phyloP scores from a whole-genome alignment of 2,329 filamentous ascomycete genomes.

The Colletotrichum tofieldiae region DNA sequence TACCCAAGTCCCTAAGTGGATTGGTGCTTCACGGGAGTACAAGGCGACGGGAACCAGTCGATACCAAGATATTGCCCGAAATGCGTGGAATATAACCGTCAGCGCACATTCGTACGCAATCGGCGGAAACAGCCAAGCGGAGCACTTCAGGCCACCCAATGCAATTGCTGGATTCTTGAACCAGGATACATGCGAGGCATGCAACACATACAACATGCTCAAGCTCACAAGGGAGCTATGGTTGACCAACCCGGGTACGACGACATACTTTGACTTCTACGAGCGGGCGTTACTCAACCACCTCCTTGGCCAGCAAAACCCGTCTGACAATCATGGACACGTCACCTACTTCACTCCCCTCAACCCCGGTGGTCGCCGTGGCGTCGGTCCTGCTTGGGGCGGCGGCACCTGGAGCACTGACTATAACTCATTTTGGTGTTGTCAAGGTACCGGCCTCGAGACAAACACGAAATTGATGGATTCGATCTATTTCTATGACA shows the following conservation, averaged over 20 bases:
- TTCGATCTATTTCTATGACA: constrained; percentile 65
- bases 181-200: constrained; percentile 65
- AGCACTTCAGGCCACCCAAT: constrained; percentile 65
- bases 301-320: constrained; percentile 65
- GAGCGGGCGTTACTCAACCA: constrained; percentile 67
- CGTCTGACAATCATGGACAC: constrained; percentile 61
- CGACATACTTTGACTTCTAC: constrained; percentile 68
- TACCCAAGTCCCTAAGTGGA: constrained; percentile 69
- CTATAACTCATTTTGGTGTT: constrained; percentile 69
- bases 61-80: constrained; percentile 65
- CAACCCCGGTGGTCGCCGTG: constrained; percentile 62
- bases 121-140: constrained; percentile 67
- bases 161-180: constrained; percentile 61
- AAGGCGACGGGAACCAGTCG: constrained; percentile 61
- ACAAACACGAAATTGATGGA: constrained; percentile 70
- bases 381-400: constrained; percentile 68
- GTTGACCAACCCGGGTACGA: constrained; percentile 57
- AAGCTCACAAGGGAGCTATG: constrained; percentile 69
- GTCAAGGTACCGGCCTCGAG: constrained; percentile 66
- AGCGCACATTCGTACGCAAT: constrained; percentile 66
- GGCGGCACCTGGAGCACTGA: constrained; percentile 70
- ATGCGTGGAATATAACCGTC: constrained; percentile 65
- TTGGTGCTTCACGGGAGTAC: constrained; percentile 65
- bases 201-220: constrained; percentile 72
- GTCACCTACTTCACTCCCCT: constrained; percentile 69